Conservation (phyloP, 352 stramenopile genomes). For the Phytophthora syringae region DNA sequence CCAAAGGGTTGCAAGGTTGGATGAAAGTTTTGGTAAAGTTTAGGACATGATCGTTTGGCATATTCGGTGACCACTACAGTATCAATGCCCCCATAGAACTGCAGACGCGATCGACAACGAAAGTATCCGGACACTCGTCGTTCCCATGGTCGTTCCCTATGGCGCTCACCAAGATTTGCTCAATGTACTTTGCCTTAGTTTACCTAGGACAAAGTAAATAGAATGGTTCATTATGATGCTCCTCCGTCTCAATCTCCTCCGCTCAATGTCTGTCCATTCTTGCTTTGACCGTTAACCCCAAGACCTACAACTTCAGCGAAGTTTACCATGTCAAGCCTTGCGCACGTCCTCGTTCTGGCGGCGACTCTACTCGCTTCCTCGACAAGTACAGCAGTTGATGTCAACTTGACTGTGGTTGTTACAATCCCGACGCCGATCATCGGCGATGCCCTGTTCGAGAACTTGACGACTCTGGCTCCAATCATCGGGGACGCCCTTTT, state of each 20-base stretch:
- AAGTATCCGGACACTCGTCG: slow-evolving; percentile 16
- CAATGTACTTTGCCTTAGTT: not conserved
- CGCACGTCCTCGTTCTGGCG: slow-evolving; percentile 11
- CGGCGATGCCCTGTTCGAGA: slow-evolving; percentile 27
- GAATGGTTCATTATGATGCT: not conserved
- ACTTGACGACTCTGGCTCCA: slow-evolving; percentile 22
- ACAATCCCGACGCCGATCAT: slow-evolving; percentile 28
- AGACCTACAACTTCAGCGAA: not conserved
- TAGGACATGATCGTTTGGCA: not conserved
- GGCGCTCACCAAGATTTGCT: slow-evolving; percentile 33
- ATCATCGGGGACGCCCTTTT: slow-evolving; percentile 29
- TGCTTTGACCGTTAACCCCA: slow-evolving; percentile 16
- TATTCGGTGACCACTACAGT: slow-evolving; percentile 13
- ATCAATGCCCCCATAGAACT: not conserved
- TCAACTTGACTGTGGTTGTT: slow-evolving; percentile 3
- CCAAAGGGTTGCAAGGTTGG: too few species aligned
- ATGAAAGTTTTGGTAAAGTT: not conserved
- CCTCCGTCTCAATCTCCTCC: not conserved
- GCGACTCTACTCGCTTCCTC: slow-evolving; percentile 16
- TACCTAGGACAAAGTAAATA: slow-evolving; percentile 9
- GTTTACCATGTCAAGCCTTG: slow-evolving; percentile 12
- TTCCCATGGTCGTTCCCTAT: slow-evolving; percentile 25
- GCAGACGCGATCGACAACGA: slow-evolving; percentile 13
- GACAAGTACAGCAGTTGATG: slow-evolving; percentile 2
- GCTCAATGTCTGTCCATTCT: slow-evolving; percentile 19